Base-by-base conservation (phyloP, 2,329 filamentous ascomycete species). In the Meredithiella fracta region DNA sequence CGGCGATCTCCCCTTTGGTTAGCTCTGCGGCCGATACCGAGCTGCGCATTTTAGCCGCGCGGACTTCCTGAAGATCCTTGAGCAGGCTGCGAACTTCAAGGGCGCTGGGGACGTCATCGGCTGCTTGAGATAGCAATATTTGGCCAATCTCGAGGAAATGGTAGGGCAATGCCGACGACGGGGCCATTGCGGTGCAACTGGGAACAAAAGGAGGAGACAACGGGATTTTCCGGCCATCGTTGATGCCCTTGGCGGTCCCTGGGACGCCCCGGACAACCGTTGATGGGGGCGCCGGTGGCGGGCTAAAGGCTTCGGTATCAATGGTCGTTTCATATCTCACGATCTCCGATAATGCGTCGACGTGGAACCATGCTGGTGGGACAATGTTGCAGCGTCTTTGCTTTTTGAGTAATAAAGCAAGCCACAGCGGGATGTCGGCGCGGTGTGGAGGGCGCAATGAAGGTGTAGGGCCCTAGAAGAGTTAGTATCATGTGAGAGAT, bases 101-200 rank as follows among this genome's bases (percentile, higher is more conserved):
- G 1, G 86, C 76, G 0, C 84, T 79, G 63, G 64, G 76, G 52
- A 97, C 77, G 66, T 96, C 90, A 67, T 96, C 90, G 25, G 79
- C 76, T 3, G 90, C 90, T 56, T 87, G 84, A 50, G 90, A 85
- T 1, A 98, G 77, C 49, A 98, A 73, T 66, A 94, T 81, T 68
- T 95, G 89, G 17, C 85, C 83, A 7, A 97, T 71, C 69, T 97
- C 92, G 44, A 94, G 77, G 90, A 91, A 98, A 71, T 97, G 91
- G 66, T 94, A 97, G 0, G 92, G 92, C 31, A 98, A 72, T 14
- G 82, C 79, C 42, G 81, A 80, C 0, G 80, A 70, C 7, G 83
- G 80, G 1, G 84, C 79, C 50, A 79, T 73, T 20, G 83, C 79
- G 0, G 84, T 89, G 60, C 85, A 87, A 15, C 83, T 82, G 1